Evolutionary conservation across 2,329 filamentous ascomycete species (phyloP), one percentile per base, ranked within the genome.

Genomic region (Sarocladiaceae sp.): DNA sequence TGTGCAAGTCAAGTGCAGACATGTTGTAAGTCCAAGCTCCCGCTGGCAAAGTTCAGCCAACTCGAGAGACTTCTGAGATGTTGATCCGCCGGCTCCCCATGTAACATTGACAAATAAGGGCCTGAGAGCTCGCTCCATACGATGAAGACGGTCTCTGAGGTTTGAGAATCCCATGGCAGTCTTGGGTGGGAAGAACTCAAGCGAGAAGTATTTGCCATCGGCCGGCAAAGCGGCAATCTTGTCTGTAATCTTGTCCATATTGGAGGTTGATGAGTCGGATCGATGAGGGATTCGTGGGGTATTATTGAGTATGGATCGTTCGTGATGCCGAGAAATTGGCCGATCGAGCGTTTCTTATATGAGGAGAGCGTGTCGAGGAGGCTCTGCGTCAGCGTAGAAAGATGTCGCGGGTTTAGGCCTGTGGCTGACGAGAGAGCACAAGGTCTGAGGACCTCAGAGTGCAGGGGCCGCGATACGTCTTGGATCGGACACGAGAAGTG

Each of bases 121-220:
- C 13, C 89, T 87, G 54, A 99, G 78, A 13, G 90, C 92, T 58
- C 90, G 84, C 48, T 94, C 86, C 94, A 99, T 97, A 66, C 94
- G 90, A 68, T 95, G 88, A 54, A 99, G 83, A 65, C 94, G 91
- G 58, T 89, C 88, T 66, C 93, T 88, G 52, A 99, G 83, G 69
- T 99, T 99, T 57, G 90, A 87, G 63, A 94, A 95, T 58, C 94
- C 94, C 85, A 96, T 96, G 56, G 87, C 80, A 44, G 94, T 99
- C 77, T 97, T 99, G 57, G 94, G 94, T 59, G 94, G 94, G 75
- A 99, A 99, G 83, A 99, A 99, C 74, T 99, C 94, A 71, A 97
- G 86, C 46, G 94, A 97, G 73, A 96, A 96, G 77, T 94, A 97
- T 67, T 82, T 84, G 58, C 83, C 82, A 70, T 89, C 83, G 58